Evolutionary conservation across 129 eudicot species (phyloP).

Genomic region (Chrysanthemum makinoi): DNA sequence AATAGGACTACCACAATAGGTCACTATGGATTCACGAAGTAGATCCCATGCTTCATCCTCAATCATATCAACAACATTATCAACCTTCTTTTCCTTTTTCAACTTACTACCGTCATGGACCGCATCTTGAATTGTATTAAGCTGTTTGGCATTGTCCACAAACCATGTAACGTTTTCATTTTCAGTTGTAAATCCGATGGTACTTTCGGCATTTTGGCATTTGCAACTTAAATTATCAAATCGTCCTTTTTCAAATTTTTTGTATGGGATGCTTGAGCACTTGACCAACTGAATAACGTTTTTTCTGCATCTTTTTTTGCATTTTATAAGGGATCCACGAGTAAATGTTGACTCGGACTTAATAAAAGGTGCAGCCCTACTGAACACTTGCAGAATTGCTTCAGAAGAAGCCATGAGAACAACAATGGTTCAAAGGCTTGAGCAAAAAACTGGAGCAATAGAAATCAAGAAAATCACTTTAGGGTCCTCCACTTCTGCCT

Average conservation of each 20-base stretch:
- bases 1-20: constrained; percentile 64
- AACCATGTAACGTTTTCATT: constrained; percentile 47
- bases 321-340: constrained; percentile 29
- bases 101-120: constrained; percentile 26
- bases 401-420: constrained; percentile 49
- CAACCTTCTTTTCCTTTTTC: constrained; percentile 27
- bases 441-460: neutral
- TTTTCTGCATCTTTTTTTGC: constrained; percentile 31
- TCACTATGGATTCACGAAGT: constrained; percentile 56
- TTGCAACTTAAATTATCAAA: constrained; percentile 10
- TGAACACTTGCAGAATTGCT: constrained; percentile 41
- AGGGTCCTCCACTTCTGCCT: constrained; percentile 9
- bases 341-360: constrained; percentile 24
- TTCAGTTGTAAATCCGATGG: constrained; percentile 35
- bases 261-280: constrained; percentile 15
- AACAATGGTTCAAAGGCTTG: neutral
- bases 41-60: constrained; percentile 81
- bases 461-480: constrained; percentile 4
- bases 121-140: constrained; percentile 31
- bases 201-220: constrained; percentile 52
- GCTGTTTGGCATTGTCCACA: constrained; percentile 37
- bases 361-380: constrained; percentile 38
- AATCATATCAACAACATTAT: constrained; percentile 24
- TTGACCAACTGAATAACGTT: constrained; percentile 24
- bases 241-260: constrained; percentile 8